Percentiles rank a stretch among this genome's conserved stretches.
Evolutionary conservation across 140 eudicot genomes (phyloP).

Genomic region (Flaveria floridana): DNA sequence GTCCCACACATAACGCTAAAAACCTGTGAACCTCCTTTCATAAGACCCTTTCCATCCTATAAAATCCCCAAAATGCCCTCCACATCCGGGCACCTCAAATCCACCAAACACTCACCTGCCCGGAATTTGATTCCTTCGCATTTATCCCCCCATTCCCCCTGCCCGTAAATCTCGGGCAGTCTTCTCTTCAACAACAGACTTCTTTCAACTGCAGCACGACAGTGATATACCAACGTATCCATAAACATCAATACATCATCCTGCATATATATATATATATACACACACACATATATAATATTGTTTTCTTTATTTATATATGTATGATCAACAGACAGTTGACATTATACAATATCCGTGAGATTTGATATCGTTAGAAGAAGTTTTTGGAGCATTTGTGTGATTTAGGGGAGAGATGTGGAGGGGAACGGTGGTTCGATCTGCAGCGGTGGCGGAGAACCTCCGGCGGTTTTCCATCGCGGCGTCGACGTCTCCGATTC

Average conservation of each 20-base stretch:
- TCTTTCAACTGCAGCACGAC: slow-evolving; percentile 29
- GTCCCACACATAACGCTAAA: background rate
- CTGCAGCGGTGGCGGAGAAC: slow-evolving; percentile 55
- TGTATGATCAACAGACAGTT: background rate
- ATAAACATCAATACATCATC: slow-evolving; percentile 11
- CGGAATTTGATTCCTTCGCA: slow-evolving; percentile 36
- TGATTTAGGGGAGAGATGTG: slow-evolving; percentile 26
- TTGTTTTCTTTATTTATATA: background rate
- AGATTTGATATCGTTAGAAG: slow-evolving; percentile 14
- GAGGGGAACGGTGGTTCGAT: slow-evolving; percentile 68
- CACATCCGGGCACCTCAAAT: slow-evolving; percentile 30
- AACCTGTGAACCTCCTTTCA: slow-evolving; percentile 34
- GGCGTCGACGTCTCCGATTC: slow-evolving; percentile 48
- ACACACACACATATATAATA: background rate
- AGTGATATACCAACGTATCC: slow-evolving; percentile 25
- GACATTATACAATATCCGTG: slow-evolving; percentile 8
- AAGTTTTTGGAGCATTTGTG: slow-evolving; percentile 2
- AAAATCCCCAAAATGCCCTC: slow-evolving; percentile 35
- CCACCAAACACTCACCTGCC: slow-evolving; percentile 39
- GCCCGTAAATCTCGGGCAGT: slow-evolving; percentile 45
- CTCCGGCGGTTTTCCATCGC: slow-evolving; percentile 53
- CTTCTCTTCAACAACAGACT: slow-evolving; percentile 28
- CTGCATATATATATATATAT: background rate
- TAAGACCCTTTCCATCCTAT: slow-evolving; percentile 24
- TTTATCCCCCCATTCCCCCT: slow-evolving; percentile 28